phyloP scores from a whole-genome alignment of 2,329 filamentous ascomycete species.

The Alternaria metachromatica region DNA sequence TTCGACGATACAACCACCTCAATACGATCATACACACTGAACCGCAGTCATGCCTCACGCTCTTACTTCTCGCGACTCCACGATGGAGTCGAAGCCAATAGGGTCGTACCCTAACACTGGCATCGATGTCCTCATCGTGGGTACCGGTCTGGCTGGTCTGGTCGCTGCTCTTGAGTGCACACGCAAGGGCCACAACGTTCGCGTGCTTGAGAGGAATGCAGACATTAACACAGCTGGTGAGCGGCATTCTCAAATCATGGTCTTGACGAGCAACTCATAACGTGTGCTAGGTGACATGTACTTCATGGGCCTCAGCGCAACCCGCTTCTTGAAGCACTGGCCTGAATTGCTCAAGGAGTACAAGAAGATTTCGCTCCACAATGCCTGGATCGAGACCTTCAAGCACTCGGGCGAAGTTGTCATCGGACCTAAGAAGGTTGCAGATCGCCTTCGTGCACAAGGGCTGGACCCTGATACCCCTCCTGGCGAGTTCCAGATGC shows the following conservation, averaged over 20 bases:
- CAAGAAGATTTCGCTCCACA: constrained; percentile 59
- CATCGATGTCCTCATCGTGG: constrained; percentile 51
- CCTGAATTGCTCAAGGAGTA: constrained; percentile 61
- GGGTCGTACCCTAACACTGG: constrained; percentile 57
- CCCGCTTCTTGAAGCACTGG: constrained; percentile 63
- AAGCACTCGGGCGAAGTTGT: constrained; percentile 60
- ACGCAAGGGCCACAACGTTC: constrained; percentile 51
- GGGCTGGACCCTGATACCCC: constrained; percentile 57
- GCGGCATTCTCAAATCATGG: constrained; percentile 17
- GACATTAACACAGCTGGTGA: constrained; percentile 61
- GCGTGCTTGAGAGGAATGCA: constrained; percentile 53
- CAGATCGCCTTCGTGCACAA: constrained; percentile 57
- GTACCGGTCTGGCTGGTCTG: constrained; percentile 49
- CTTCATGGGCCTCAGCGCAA: constrained; percentile 65
- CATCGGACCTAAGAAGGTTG: constrained; percentile 57
- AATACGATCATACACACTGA: constrained; percentile 2
- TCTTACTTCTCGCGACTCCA: constrained; percentile 56
- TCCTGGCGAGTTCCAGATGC: constrained; percentile 63
- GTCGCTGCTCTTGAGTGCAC: constrained; percentile 49
- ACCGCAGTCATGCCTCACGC: constrained; percentile 45
- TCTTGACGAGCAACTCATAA: constrained; percentile 8
- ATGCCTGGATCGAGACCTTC: constrained; percentile 63
- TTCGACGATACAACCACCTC: constrained; percentile 13
- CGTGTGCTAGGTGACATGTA: constrained; percentile 62
- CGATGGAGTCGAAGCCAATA: constrained; percentile 56